Base-by-base conservation (phyloP, 164 flowering plant species). In the Chimonanthus praecox region DNA sequence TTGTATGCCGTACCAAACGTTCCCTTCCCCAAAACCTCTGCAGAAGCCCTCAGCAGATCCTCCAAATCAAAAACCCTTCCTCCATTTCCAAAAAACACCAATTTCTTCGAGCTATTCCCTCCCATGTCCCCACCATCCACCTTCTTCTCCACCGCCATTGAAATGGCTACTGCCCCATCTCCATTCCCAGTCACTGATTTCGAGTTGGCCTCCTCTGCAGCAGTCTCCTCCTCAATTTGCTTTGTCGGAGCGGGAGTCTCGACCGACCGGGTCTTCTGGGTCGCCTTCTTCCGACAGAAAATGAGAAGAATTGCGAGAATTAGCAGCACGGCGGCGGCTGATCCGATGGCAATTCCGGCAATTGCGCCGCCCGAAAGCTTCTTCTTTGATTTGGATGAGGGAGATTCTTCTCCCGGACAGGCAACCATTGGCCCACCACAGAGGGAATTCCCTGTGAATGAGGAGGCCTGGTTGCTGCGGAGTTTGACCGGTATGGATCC, bases 21-120 rank as follows among this genome's bases (percentile, higher is more conserved):
- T 45, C 96, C 96, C 81, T 89, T 91, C 61, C 96, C 96, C 82
- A 91, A 81, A 67, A 91, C 96, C 86, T 91, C 96, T 0, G 96
- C 96, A 0, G 96, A 89, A 11, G 96, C 96, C 70, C 83, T 86
- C 83, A 91, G 77, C 75, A 91, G 78, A 78, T 89, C 93, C 73
- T 91, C 92, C 79, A 91, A 70, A 78, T 88, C 92, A 65, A 86
- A 90, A 49, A 45, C 72, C 80, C 80, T 76, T 2, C 69, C 58
- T 1, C 74, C 80, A 48, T 81, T 77, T 48, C 90, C 83, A 47
- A 89, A 86, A 67, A 87, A 89, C 51, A 88, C 78, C 76, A 91
- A 71, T 21, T 76, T 85, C 83, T 84, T 88, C 18, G 63, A 72
- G 8, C 79, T 82, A 2, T 79, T 68, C 33, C 72, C 71, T 49